phyloP scores from a whole-genome alignment of 2,329 filamentous ascomycete genomes.

The Grosmannia huntii region DNA sequence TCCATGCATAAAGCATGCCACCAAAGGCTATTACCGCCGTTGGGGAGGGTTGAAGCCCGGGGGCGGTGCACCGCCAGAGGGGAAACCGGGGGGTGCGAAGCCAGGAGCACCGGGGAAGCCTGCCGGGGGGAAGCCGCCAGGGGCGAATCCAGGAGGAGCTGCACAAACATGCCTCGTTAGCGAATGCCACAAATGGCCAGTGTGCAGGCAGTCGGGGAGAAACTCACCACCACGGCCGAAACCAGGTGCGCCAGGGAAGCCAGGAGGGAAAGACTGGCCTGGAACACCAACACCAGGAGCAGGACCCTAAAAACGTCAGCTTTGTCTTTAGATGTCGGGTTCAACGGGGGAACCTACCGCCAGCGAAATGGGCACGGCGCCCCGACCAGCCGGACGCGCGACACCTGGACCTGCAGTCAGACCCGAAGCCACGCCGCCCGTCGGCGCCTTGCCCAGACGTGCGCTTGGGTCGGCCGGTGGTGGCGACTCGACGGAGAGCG shows the following conservation, averaged over 20 bases:
- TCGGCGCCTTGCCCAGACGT: constrained; percentile 65
- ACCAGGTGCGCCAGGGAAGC: constrained; percentile 37
- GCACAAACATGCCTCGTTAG: constrained; percentile 18
- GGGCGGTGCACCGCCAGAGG: constrained; percentile 41
- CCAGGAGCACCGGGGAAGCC: constrained; percentile 26
- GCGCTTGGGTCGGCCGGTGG: constrained; percentile 88
- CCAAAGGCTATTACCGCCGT: constrained; percentile 31
- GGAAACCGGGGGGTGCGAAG: constrained; percentile 22
- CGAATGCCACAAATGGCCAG: neutral
- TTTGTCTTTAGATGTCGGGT: constrained; percentile 1
- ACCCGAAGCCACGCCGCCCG: constrained; percentile 55
- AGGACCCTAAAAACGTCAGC: constrained; percentile 43
- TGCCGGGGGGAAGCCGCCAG: constrained; percentile 16
- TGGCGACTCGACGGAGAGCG: constrained; percentile 87
- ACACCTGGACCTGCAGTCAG: constrained; percentile 79
- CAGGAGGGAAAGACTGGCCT: constrained; percentile 47
- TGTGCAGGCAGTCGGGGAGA: constrained; percentile 2
- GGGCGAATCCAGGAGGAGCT: constrained; percentile 25
- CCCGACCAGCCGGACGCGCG: constrained; percentile 79
- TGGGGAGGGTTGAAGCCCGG: constrained; percentile 65
- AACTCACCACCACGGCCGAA: constrained; percentile 43
- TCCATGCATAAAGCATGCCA: neutral
- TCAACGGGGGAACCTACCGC: constrained; percentile 40
- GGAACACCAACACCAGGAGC: constrained; percentile 68
- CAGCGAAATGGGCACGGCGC: constrained; percentile 61